phyloP scores from a whole-genome alignment of 768 basidiomycete genomes.

The Phylloporus rhodoxanthus region DNA sequence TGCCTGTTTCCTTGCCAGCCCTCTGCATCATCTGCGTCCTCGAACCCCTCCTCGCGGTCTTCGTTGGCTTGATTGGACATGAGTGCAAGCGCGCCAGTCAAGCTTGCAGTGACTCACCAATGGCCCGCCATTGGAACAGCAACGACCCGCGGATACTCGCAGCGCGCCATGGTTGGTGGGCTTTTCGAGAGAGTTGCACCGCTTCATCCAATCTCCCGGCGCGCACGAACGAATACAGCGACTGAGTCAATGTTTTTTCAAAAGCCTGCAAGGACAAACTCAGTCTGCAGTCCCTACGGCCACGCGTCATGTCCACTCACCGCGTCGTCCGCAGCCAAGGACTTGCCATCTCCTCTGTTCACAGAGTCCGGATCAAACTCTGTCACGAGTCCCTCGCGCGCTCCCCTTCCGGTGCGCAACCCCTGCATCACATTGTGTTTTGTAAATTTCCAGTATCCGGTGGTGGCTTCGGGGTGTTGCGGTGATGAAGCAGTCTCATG shows the following conservation, averaged over 20 bases:
- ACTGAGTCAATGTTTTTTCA: slow-evolving; percentile 71
- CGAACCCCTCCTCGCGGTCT: slow-evolving; percentile 41
- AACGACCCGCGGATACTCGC: slow-evolving; percentile 82
- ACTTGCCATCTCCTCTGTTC: slow-evolving; percentile 50
- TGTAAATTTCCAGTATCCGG: slow-evolving; percentile 82
- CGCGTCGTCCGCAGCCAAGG: slow-evolving; percentile 70
- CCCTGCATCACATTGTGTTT: slow-evolving; percentile 67
- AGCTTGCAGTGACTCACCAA: slow-evolving; percentile 44
- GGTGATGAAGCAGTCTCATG: slow-evolving; percentile 68
- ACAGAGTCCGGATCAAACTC: slow-evolving; percentile 81
- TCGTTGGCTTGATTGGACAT: slow-evolving; percentile 43
- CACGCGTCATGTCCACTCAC: slow-evolving; percentile 37
- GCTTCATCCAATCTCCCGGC: slow-evolving; percentile 84
- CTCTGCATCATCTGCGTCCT: slow-evolving; percentile 39
- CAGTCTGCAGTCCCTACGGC: neutral
- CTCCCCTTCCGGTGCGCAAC: slow-evolving; percentile 42
- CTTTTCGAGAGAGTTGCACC: slow-evolving; percentile 70
- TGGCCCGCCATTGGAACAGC: slow-evolving; percentile 68
- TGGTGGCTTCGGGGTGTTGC: slow-evolving; percentile 62
- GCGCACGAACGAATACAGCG: slow-evolving; percentile 76
- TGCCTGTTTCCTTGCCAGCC: slow-evolving; percentile 70
- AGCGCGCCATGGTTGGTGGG: slow-evolving; percentile 89
- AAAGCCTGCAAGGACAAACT: slow-evolving; percentile 51
- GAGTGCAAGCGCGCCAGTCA: slow-evolving; percentile 22
- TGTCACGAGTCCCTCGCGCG: slow-evolving; percentile 47